Conservation (phyloP, 2,329 filamentous ascomycete genomes). For the Plectosphaerella sp. region DNA sequence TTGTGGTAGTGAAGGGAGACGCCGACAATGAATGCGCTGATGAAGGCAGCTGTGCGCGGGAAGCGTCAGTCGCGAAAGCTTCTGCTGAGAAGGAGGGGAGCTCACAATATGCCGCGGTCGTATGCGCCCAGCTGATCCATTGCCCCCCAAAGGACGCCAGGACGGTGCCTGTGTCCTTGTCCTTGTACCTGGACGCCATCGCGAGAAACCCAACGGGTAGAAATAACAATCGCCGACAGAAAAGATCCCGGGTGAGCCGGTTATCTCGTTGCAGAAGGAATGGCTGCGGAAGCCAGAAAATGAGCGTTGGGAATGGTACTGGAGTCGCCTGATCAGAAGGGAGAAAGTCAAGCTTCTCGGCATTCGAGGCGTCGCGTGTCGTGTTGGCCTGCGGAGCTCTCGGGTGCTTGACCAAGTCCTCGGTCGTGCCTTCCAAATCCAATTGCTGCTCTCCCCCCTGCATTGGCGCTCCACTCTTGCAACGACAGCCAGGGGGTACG, state of each 20-base stretch:
- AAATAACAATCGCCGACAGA: constrained; percentile 6
- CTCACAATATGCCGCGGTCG: constrained; percentile 71
- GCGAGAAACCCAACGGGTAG: background rate
- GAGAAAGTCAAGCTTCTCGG: constrained; percentile 1
- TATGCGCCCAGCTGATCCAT: constrained; percentile 90
- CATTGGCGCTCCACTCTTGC: background rate
- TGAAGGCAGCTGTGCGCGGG: constrained; percentile 63
- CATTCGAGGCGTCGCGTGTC: constrained; percentile 1
- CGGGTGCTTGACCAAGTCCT: background rate
- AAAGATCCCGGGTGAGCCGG: constrained; percentile 26
- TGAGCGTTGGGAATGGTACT: background rate
- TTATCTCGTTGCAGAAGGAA: background rate
- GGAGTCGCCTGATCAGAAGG: background rate
- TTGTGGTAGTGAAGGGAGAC: constrained; percentile 85
- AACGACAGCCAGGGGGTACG: too few relatives aligned
- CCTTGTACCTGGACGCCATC: constrained; percentile 54
- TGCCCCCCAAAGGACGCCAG: constrained; percentile 67
- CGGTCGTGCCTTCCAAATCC: background rate
- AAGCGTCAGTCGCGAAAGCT: constrained; percentile 2
- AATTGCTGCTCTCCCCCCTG: background rate
- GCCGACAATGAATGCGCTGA: constrained; percentile 81
- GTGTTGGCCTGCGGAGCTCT: background rate
- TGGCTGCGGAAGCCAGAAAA: constrained; percentile 4
- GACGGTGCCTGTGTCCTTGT: constrained; percentile 58
- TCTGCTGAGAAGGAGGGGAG: background rate